Evolutionary conservation across 1,284 basidiomycete species (phyloP).

Genomic region (Austroboletus novae-zelandiae): DNA sequence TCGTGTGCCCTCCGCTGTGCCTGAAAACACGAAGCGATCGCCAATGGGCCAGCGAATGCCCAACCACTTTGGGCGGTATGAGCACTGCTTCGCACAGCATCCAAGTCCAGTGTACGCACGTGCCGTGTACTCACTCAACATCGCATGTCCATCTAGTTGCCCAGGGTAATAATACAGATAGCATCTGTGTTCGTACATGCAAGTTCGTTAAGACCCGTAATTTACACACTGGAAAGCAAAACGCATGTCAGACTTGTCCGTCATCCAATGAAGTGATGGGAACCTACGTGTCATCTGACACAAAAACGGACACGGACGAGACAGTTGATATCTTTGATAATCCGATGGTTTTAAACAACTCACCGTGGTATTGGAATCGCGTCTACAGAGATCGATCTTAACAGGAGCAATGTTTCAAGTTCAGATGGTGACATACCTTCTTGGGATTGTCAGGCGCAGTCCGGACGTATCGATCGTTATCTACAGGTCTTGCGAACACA

Average conservation of each 20-base stretch:
- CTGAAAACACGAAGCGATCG: background rate
- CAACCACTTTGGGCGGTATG: background rate
- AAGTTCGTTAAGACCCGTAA: slow-evolving; percentile 9
- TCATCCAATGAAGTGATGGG: background rate
- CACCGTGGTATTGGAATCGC: slow-evolving; percentile 76
- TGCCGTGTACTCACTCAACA: background rate
- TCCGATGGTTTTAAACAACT: slow-evolving; percentile 9
- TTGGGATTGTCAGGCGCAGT: slow-evolving; percentile 85
- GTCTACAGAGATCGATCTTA: slow-evolving; percentile 44
- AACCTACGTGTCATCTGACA: slow-evolving; percentile 44
- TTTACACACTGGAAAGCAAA: slow-evolving; percentile 21
- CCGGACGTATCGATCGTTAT: slow-evolving; percentile 77
- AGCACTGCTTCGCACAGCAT: background rate
- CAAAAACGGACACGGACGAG: slow-evolving; percentile 1
- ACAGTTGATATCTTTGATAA: background rate
- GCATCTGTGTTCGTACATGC: slow-evolving; percentile 19
- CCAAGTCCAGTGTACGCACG: background rate
- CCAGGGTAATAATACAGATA: slow-evolving; percentile 21
- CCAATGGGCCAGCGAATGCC: background rate
- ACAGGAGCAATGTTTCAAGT: slow-evolving; percentile 1
- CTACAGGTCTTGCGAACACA: slow-evolving; percentile 52
- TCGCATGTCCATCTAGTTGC: slow-evolving; percentile 7
- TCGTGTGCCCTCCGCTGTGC: no score
- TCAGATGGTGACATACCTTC: slow-evolving; percentile 51
- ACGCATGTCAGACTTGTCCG: background rate